These are phyloP conservation scores for Chloris gayana DNA, from an alignment of 176 grass and related monocot species.

Conservation along the genomic window DNA sequence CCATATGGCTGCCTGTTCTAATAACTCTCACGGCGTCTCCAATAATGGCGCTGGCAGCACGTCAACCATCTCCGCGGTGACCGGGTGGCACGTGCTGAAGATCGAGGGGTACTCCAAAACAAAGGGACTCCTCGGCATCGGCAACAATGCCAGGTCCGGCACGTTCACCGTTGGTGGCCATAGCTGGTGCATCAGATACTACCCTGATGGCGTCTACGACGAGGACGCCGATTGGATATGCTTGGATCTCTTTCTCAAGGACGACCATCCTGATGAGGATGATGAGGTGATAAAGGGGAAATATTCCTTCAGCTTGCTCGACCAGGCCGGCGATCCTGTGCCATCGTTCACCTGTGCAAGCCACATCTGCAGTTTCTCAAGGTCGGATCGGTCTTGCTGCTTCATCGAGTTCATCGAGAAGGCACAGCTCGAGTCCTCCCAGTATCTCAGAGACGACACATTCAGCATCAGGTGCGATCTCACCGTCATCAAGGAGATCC, in stretches of 20 bases:
- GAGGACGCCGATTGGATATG: background rate
- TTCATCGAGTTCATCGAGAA: background rate
- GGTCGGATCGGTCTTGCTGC: background rate
- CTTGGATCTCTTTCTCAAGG: background rate
- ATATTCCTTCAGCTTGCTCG: background rate
- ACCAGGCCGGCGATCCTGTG: background rate
- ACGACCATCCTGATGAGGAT: too few relatives aligned
- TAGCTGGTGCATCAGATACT: background rate
- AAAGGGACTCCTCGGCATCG: background rate
- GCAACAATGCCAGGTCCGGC: background rate
- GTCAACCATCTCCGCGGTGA: background rate
- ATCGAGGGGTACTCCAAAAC: constrained; percentile 17
- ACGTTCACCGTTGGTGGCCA: background rate
- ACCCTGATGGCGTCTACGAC: background rate
- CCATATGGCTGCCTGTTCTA: too few relatives aligned
- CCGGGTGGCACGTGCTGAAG: constrained; percentile 21
- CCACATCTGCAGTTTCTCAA: background rate
- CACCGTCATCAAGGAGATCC: background rate
- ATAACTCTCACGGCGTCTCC: too few relatives aligned
- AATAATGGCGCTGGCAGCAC: background rate
- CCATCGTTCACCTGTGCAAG: background rate
- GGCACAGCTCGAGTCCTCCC: background rate
- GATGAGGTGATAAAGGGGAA: background rate
- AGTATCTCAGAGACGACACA: background rate
- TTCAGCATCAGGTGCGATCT: background rate